Evolutionary conservation across 2,329 filamentous ascomycete species (phyloP), one percentile per base, ranked within the genome.

Genomic region (Aspergillus pseudonomiae): DNA sequence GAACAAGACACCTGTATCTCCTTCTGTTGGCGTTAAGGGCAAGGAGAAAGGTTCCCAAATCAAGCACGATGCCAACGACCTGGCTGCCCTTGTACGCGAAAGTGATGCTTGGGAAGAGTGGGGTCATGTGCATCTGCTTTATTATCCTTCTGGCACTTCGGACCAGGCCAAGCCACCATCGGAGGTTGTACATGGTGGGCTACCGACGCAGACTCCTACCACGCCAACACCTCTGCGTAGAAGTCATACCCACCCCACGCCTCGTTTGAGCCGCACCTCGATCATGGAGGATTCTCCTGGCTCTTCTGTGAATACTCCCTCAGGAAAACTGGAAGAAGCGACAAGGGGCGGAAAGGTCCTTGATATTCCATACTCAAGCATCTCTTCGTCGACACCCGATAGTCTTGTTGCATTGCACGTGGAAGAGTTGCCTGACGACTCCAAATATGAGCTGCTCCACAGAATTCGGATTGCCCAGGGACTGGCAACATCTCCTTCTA

Each of bases 381-480:
- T 87, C 41, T 74, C 78, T 30, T 77, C 79, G 34, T 68, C 66
- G 30, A 75, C 70, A 24, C 58, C 71, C 46, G 80, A 82, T 68
- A 70, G 76, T 36, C 69, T 81, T 39, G 67, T 82, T 52, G 70
- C 71, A n/a, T 70, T 71, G 16, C 71, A 78, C 59, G 82, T 90
- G 1, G 75, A 83, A 5, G 88, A 91, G 64, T 80, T 98, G 70
- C 92, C 94, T 0, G 80, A 88, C 41, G 85, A 90, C 55, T 84
- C 88, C 14, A 90, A 89, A 68, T 98, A 96, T 73, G 95, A 98
- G 68, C 84, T 94, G 41, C 87, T 99, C 50, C 90, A 94, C 69
- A 90, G 92, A 60, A 80, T 97, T 26, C 89, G 95, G 63, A 87
- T 91, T 62, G 92, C 93, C n/a, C 91, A 93, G 76, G 92, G 92